Conservation (phyloP, 2,329 filamentous ascomycete species). For the Diaporthe aspalathi region DNA sequence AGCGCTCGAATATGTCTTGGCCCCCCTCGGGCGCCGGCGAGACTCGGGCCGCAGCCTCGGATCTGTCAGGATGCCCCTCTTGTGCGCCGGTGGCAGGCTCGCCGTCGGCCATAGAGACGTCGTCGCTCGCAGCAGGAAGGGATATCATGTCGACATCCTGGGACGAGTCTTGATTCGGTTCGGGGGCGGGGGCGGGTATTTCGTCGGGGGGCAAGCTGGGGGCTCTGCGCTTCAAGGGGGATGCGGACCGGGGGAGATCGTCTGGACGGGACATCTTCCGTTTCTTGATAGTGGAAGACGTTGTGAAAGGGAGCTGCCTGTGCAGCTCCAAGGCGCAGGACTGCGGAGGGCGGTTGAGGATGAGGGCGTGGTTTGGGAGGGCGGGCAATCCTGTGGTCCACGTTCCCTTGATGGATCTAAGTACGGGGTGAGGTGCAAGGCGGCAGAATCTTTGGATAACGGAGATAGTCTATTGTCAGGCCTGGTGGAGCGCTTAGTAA, state of each 20-base stretch:
- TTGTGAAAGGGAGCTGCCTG: slow-evolving; percentile 76
- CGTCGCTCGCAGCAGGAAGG: slow-evolving; percentile 42
- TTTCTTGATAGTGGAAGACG: slow-evolving; percentile 78
- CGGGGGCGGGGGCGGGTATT: background rate
- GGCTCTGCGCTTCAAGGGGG: slow-evolving; percentile 72
- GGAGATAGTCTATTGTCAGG: slow-evolving; percentile 17
- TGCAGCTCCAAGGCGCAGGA: slow-evolving; percentile 63
- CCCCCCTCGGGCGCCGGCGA: slow-evolving; percentile 21
- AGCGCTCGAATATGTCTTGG: slow-evolving; percentile 14
- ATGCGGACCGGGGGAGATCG: slow-evolving; percentile 69
- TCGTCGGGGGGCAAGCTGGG: slow-evolving; percentile 69
- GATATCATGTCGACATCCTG: slow-evolving; percentile 61
- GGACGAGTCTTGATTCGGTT: slow-evolving; percentile 51
- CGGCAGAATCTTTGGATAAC: slow-evolving; percentile 36
- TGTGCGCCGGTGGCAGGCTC: slow-evolving; percentile 26
- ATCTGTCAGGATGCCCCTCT: slow-evolving; percentile 9
- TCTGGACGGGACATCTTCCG: slow-evolving; percentile 72
- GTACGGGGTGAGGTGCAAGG: background rate
- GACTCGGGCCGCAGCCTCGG: slow-evolving; percentile 12
- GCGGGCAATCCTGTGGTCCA: slow-evolving; percentile 21
- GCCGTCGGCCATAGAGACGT: slow-evolving; percentile 15
- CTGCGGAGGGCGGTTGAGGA: slow-evolving; percentile 32
- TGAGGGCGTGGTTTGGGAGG: slow-evolving; percentile 36
- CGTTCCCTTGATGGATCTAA: slow-evolving; percentile 16
- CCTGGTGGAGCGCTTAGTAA: slow-evolving; percentile 36